A percentile compares a stretch with the other conserved stretches of the same genome.
Evolutionary conservation across 1,284 basidiomycete species (phyloP).

Genomic region (Microbotryum silenes-acaulis): DNA sequence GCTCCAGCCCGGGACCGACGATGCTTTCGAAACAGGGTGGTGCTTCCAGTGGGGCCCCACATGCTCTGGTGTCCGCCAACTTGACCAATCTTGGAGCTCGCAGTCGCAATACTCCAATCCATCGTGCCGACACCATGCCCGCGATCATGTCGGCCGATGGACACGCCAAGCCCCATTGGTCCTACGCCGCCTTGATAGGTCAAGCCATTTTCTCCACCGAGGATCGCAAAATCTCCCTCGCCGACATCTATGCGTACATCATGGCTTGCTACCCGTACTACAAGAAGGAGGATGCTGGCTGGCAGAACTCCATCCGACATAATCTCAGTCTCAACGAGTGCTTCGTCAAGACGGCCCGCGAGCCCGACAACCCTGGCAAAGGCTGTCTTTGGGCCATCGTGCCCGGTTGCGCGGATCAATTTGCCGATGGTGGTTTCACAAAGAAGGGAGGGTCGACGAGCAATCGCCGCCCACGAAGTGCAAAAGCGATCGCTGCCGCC

Average conservation of each 20-base stretch:
- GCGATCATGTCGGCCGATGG: neutral
- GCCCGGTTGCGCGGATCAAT: slow-evolving; percentile 36
- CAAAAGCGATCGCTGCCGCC: neutral
- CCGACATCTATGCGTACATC: slow-evolving; percentile 95
- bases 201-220: slow-evolving; percentile 83
- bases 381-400: slow-evolving; percentile 44
- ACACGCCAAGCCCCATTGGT: slow-evolving; percentile 63
- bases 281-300: slow-evolving; percentile 69
- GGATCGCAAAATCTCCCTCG: slow-evolving; percentile 75
- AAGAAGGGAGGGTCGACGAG: slow-evolving; percentile 28
- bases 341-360: slow-evolving; percentile 38
- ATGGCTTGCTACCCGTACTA: slow-evolving; percentile 88
- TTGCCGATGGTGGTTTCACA: slow-evolving; percentile 36
- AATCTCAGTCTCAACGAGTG: slow-evolving; percentile 74
- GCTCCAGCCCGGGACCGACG: slow-evolving; percentile 22
- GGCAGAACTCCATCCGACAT: slow-evolving; percentile 92
- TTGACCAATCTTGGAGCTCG: neutral
- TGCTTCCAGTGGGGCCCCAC: neutral
- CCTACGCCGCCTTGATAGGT: slow-evolving; percentile 92
- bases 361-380: slow-evolving; percentile 42
- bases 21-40: neutral
- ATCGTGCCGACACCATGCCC: slow-evolving; percentile 4
- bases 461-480: slow-evolving; percentile 4
- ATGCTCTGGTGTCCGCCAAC: neutral
- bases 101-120: neutral